Percentiles rank a stretch among this genome's conserved stretches.
These are phyloP conservation scores for Gremmenia infestans DNA, from an alignment of 2,329 filamentous ascomycete genomes.

Conservation along the genomic window DNA sequence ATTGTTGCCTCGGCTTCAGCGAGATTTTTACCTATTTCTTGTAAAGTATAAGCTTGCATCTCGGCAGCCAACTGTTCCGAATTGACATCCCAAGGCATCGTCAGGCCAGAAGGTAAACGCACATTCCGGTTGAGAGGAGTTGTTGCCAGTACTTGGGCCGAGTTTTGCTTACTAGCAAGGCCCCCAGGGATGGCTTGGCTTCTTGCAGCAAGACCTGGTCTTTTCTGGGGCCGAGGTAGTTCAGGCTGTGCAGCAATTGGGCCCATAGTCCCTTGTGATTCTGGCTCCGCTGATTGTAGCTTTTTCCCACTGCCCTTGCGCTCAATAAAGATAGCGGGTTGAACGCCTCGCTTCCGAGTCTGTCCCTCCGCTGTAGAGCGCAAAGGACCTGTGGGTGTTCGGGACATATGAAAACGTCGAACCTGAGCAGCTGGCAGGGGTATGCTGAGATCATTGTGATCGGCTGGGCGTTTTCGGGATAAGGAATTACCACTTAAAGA, in stretches of 20 bases:
- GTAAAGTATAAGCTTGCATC: slow-evolving; percentile 55
- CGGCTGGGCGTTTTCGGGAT: neutral
- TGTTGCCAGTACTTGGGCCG: slow-evolving; percentile 2
- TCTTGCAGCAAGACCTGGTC: slow-evolving; percentile 22
- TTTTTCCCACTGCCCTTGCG: slow-evolving; percentile 36
- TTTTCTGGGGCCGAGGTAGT: slow-evolving; percentile 20
- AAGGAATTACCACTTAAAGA: too few relatives aligned
- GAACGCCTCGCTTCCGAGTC: slow-evolving; percentile 17
- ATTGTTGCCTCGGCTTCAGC: slow-evolving; percentile 15
- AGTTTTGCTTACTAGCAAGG: slow-evolving; percentile 7
- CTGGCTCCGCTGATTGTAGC: neutral
- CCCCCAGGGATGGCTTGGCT: slow-evolving; percentile 4
- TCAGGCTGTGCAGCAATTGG: neutral
- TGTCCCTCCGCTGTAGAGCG: neutral
- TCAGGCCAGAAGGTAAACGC: slow-evolving; percentile 33
- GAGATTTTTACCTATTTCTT: slow-evolving; percentile 44
- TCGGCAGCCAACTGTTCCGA: slow-evolving; percentile 44
- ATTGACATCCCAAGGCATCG: slow-evolving; percentile 34
- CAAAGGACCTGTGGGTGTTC: slow-evolving; percentile 16
- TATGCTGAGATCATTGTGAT: neutral
- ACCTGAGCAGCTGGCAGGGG: slow-evolving; percentile 29
- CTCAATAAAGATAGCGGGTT: slow-evolving; percentile 51
- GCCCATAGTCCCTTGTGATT: neutral
- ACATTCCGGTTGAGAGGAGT: slow-evolving; percentile 16
- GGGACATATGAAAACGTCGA: slow-evolving; percentile 53